Conservation (phyloP, 2,329 filamentous ascomycete genomes). For the Tolypocladium inflatum region DNA sequence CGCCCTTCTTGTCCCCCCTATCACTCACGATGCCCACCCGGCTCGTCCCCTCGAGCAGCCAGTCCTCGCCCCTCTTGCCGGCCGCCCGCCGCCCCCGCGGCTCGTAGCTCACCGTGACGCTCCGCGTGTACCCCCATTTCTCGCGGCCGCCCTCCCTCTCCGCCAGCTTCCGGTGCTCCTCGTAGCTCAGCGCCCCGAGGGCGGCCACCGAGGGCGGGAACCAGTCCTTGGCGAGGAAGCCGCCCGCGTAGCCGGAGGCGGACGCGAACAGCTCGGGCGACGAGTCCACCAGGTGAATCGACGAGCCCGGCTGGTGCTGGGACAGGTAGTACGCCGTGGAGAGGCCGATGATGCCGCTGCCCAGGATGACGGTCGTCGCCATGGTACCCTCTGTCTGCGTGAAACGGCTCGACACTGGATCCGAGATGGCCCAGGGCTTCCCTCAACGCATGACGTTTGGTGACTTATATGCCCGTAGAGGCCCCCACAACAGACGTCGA, state of each 20-base stretch:
- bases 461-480: background rate
- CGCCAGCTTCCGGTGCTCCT: slow-evolving; percentile 57
- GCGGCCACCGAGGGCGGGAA: slow-evolving; percentile 46
- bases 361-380: slow-evolving; percentile 55
- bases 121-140: slow-evolving; percentile 41
- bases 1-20: slow-evolving; percentile 19
- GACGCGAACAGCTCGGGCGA: slow-evolving; percentile 54
- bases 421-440: background rate
- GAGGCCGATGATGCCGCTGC: slow-evolving; percentile 60
- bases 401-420: background rate
- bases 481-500: background rate
- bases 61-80: slow-evolving; percentile 45
- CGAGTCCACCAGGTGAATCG: slow-evolving; percentile 37
- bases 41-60: slow-evolving; percentile 55
- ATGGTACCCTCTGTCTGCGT: slow-evolving; percentile 11
- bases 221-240: slow-evolving; percentile 69
- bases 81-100: slow-evolving; percentile 24
- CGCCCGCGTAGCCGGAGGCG: slow-evolving; percentile 64
- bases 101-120: slow-evolving; percentile 47
- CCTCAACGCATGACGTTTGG: background rate
- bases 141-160: slow-evolving; percentile 44
- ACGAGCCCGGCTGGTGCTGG: slow-evolving; percentile 28
- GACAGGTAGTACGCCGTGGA: slow-evolving; percentile 67
- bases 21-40: slow-evolving; percentile 40
- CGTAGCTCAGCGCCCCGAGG: slow-evolving; percentile 59